Conservation (phyloP, 2,329 filamentous ascomycete species). For the Fusarium drepaniforme region DNA sequence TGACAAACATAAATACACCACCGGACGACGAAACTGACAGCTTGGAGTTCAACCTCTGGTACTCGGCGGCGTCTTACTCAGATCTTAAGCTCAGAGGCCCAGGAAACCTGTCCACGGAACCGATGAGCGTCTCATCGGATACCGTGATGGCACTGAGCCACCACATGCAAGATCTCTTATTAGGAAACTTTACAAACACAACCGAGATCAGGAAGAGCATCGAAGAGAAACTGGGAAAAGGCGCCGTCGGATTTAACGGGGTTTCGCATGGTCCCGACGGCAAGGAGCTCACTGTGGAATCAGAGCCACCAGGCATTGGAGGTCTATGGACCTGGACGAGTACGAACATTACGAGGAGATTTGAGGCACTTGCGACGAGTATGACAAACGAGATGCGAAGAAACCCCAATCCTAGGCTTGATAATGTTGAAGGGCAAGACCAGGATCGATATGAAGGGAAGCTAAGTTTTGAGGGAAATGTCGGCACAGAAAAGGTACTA, state of each 20-base stretch:
- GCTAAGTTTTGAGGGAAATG: neutral
- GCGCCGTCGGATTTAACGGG: slow-evolving; percentile 12
- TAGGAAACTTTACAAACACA: neutral
- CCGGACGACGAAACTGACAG: neutral
- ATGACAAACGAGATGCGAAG: slow-evolving; percentile 25
- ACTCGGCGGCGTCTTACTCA: neutral
- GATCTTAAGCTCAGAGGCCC: neutral
- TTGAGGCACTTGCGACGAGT: slow-evolving; percentile 12
- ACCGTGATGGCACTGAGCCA: slow-evolving; percentile 16
- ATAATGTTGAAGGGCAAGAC: neutral
- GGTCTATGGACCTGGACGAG: slow-evolving; percentile 13
- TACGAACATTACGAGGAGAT: slow-evolving; percentile 12
- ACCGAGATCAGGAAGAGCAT: neutral
- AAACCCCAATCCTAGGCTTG: neutral
- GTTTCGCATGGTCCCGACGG: neutral
- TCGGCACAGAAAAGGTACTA: neutral
- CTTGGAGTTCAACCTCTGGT: slow-evolving; percentile 5
- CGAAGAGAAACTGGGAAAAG: slow-evolving; percentile 4
- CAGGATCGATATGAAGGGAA: neutral
- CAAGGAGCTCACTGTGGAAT: neutral
- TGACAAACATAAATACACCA: neutral
- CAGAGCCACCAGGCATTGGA: neutral
- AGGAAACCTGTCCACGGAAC: neutral
- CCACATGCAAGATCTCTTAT: slow-evolving; percentile 6
- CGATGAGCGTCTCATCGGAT: neutral